Percentiles rank a stretch among this genome's conserved stretches.
Conservation (phyloP, 1,139 yeast species). For the Taphrina confusa region DNA sequence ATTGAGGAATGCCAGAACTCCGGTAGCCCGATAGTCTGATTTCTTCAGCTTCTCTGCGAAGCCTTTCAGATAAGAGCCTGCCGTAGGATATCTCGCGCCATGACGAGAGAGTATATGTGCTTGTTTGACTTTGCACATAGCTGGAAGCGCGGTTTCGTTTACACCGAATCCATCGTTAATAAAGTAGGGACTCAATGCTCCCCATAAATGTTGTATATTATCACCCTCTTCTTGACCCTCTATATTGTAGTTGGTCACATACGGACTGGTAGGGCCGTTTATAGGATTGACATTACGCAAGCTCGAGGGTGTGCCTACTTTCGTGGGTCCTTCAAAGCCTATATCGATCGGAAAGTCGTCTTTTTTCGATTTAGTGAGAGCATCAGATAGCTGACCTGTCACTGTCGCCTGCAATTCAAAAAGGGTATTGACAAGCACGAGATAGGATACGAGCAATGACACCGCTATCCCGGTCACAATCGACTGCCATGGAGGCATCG, state of each 20-base stretch:
- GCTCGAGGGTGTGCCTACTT: conserved; percentile 13
- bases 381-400: not conserved
- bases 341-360: conserved; percentile 21
- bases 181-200: conserved; percentile 28
- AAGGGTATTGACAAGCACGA: conserved; percentile 14
- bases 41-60: conserved; percentile 18
- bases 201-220: conserved; percentile 28
- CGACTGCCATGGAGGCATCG: conserved; percentile 23
- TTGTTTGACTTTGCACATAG: conserved; percentile 20
- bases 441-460: conserved; percentile 7
- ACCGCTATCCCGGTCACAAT: conserved; percentile 10
- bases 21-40: conserved; percentile 8
- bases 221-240: conserved; percentile 17
- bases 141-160: conserved; percentile 18
- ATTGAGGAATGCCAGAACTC: conserved; percentile 14
- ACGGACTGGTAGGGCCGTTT: conserved; percentile 5
- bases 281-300: conserved; percentile 12
- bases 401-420: not conserved
- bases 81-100: conserved; percentile 32
- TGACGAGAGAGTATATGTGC: conserved; percentile 28
- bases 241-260: conserved; percentile 15
- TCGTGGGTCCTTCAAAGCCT: conserved; percentile 27
- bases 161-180: conserved; percentile 24
- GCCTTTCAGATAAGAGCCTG: conserved; percentile 14
- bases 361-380: not conserved